These are phyloP conservation scores for Dacryopinax primogenitus DNA, from an alignment of 768 basidiomycete species.

Conservation along the genomic window DNA sequence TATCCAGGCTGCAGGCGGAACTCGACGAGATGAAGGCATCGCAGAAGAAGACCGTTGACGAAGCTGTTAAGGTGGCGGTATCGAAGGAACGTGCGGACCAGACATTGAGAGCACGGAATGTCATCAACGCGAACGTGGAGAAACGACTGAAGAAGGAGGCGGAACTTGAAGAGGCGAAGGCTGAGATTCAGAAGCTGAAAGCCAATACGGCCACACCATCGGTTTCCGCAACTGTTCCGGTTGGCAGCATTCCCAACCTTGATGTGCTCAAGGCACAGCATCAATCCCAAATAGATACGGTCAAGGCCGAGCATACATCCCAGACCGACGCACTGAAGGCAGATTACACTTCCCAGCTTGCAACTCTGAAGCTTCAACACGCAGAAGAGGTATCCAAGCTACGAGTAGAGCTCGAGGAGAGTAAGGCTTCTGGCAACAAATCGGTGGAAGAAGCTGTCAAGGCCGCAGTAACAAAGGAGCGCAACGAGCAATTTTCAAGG, in stretches of 20 bases:
- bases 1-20: too few relatives aligned
- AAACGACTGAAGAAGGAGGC: neutral
- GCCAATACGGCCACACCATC: neutral
- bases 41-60: too few relatives aligned
- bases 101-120: too few relatives aligned
- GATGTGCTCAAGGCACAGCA: too few relatives aligned
- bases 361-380: neutral
- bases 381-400: neutral
- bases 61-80: too few relatives aligned
- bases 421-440: neutral
- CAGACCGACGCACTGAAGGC: neutral
- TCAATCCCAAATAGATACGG: too few relatives aligned
- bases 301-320: neutral
- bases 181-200: neutral
- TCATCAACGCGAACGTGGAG: too few relatives aligned
- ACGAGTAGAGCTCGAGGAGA: neutral
- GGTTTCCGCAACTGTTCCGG: too few relatives aligned
- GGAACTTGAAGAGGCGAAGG: neutral
- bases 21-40: too few relatives aligned
- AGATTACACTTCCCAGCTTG: neutral
- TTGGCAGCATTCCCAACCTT: too few relatives aligned
- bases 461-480: neutral
- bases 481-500: neutral
- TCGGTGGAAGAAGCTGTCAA: neutral
- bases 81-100: too few relatives aligned